Evolutionary conservation across 768 basidiomycete species (phyloP).

Genomic region (Paxillus rubicundulus): DNA sequence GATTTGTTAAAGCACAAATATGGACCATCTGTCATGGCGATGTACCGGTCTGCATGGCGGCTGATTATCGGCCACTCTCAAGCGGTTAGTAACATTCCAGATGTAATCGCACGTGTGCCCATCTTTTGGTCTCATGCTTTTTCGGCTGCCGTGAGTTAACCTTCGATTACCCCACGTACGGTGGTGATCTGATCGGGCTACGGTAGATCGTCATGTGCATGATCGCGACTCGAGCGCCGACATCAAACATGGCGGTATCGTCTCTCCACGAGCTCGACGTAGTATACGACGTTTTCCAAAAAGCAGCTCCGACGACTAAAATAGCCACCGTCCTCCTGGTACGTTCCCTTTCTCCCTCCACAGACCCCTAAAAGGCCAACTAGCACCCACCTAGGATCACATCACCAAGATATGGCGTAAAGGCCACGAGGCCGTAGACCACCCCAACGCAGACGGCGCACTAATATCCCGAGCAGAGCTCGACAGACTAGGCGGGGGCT

Average conservation of each 20-base stretch:
- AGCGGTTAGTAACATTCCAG: constrained; percentile 40
- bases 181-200: neutral
- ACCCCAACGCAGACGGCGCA: constrained; percentile 21
- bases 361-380: neutral
- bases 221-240: constrained; percentile 48
- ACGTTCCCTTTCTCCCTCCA: constrained; percentile 10
- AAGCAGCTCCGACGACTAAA: constrained; percentile 43
- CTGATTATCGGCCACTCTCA: constrained; percentile 49
- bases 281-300: constrained; percentile 44
- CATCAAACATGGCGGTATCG: constrained; percentile 44
- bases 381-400: constrained; percentile 31
- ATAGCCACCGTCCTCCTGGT: constrained; percentile 48
- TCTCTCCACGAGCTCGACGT: constrained; percentile 49
- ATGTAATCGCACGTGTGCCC: constrained; percentile 44
- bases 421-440: constrained; percentile 42
- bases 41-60: constrained; percentile 71
- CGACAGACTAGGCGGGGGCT: constrained; percentile 51
- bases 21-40: constrained; percentile 67
- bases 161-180: neutral
- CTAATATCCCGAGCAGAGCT: constrained; percentile 48
- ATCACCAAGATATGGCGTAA: constrained; percentile 42
- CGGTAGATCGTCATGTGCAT: constrained; percentile 59
- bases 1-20: constrained; percentile 62
- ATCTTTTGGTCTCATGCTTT: constrained; percentile 66
- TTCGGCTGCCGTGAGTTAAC: constrained; percentile 55